Evolutionary conservation across 2,329 filamentous ascomycete species (phyloP), one percentile per base, ranked within the genome.

Genomic region (Aspergillus fructus): DNA sequence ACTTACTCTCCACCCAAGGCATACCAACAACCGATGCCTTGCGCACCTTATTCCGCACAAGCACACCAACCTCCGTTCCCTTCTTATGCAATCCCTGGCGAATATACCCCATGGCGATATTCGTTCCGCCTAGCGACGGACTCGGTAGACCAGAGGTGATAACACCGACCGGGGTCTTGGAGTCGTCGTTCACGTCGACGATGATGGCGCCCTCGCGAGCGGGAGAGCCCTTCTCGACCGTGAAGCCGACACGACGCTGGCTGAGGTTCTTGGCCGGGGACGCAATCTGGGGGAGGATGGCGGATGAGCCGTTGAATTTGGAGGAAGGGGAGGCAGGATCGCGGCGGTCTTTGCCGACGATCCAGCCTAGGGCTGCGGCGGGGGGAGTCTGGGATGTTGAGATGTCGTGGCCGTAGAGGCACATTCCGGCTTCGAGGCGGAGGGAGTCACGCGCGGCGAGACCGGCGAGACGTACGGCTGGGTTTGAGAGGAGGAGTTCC

Each of bases 371-470:
- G 2, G 79, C 81, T 2, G 83, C 88, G 70, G 86, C 84, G 4
- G 89, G 85, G 1, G 88, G 88, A 1, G 88, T 90, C 11, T 84
- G 89, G 0, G 79, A 79, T 57, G 96, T 93, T 72, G 96, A 87
- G 39, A 99, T 84, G 74, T 99, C 94, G 77, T 97, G 91, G n/a
- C 94, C 94, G 78, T 99, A 99, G n/a, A 99, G 83, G 76, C 94
- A 99, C 93, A 99, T 96, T 60, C 94, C 94, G 0, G 94, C 94
- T 79, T 99, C 94, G 30, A 99, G 86, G 47, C 94, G 88, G 59
- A 99, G 85, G 60, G 89, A 96, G 75, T 99, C 94, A 62, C 94
- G 86, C 2, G 94, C 91, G 9, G 93, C 94, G 0, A 99, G 84
- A 3, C 94, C 94, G 2, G 93, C 92, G 46, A 96, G 84, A 68